A percentile compares a stretch with the other conserved stretches of the same genome.
phyloP scores from a whole-genome alignment of 2,329 filamentous ascomycete genomes.

The Hypoxylon sp. region DNA sequence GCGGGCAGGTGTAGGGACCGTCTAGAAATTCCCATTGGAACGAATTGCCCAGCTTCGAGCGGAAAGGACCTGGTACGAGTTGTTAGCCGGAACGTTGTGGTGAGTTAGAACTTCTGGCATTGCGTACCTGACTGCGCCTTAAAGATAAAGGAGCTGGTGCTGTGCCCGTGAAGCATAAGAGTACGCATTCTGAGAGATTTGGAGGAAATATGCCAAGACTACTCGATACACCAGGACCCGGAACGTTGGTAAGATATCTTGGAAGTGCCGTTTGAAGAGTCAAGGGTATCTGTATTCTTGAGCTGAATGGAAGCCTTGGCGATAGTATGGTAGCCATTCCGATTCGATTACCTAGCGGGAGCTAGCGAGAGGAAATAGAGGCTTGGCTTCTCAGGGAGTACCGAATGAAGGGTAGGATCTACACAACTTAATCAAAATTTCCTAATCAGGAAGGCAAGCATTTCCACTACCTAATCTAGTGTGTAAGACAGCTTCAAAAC shows the following conservation, averaged over 20 bases:
- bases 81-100: conserved; percentile 9
- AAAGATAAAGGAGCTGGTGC: conserved; percentile 58
- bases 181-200: conserved; percentile 51
- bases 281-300: conserved; percentile 11
- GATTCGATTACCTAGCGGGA: conserved; percentile 19
- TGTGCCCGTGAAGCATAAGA: conserved; percentile 58
- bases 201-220: conserved; percentile 10
- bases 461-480: conserved; percentile 9
- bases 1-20: conserved; percentile 52
- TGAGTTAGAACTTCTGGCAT: background rate
- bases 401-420: conserved; percentile 18
- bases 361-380: conserved; percentile 19
- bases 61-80: conserved; percentile 53
- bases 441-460: conserved; percentile 12
- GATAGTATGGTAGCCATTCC: conserved; percentile 16
- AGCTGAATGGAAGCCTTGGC: conserved; percentile 13
- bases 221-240: background rate
- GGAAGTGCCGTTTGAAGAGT: conserved; percentile 14
- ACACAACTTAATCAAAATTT: conserved; percentile 13
- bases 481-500: conserved; percentile 15
- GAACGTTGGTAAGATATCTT: conserved; percentile 18
- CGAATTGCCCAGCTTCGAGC: conserved; percentile 53
- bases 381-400: conserved; percentile 18
- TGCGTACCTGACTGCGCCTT: conserved; percentile 56
- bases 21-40: conserved; percentile 57